Conservation (phyloP, 2,329 filamentous ascomycete genomes). For the Furcasterigmium sp. region DNA sequence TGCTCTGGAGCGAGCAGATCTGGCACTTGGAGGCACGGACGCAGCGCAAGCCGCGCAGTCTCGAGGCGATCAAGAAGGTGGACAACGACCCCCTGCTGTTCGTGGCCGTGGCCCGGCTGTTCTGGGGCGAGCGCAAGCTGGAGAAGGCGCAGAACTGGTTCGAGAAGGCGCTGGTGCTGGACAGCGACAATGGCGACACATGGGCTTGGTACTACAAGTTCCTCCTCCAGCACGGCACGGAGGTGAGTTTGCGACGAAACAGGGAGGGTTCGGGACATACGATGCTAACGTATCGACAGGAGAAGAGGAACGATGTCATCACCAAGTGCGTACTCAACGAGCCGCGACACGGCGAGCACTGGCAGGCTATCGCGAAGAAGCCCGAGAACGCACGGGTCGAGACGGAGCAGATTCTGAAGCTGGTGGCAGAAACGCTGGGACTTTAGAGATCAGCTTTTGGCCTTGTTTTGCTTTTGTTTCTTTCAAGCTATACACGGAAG, state of each 20-base stretch:
- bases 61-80: slow-evolving; percentile 96
- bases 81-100: slow-evolving; percentile 89
- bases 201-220: slow-evolving; percentile 99
- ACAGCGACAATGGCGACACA: slow-evolving; percentile 82
- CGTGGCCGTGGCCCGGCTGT: slow-evolving; percentile 87
- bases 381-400: slow-evolving; percentile 72
- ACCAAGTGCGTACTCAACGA: slow-evolving; percentile 77
- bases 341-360: slow-evolving; percentile 87
- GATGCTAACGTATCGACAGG: slow-evolving; percentile 24
- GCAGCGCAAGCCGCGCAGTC: slow-evolving; percentile 81
- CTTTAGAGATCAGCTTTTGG: slow-evolving; percentile 10
- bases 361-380: slow-evolving; percentile 82
- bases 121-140: slow-evolving; percentile 88
- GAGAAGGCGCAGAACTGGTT: slow-evolving; percentile 98
- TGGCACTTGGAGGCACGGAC: slow-evolving; percentile 90
- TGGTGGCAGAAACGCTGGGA: slow-evolving; percentile 56
- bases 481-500: too few relatives aligned
- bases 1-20: slow-evolving; percentile 92
- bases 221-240: slow-evolving; percentile 82
- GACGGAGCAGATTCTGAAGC: slow-evolving; percentile 75
- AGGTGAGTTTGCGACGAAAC: slow-evolving; percentile 22
- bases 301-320: slow-evolving; percentile 83
- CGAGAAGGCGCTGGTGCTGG: slow-evolving; percentile 85
- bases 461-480: background rate
- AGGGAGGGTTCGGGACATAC: too few relatives aligned